Percentiles rank a stretch among this genome's conserved stretches.
Evolutionary conservation across 2,329 filamentous ascomycete species (phyloP).

Genomic region (Parafenestella ontariensis): DNA sequence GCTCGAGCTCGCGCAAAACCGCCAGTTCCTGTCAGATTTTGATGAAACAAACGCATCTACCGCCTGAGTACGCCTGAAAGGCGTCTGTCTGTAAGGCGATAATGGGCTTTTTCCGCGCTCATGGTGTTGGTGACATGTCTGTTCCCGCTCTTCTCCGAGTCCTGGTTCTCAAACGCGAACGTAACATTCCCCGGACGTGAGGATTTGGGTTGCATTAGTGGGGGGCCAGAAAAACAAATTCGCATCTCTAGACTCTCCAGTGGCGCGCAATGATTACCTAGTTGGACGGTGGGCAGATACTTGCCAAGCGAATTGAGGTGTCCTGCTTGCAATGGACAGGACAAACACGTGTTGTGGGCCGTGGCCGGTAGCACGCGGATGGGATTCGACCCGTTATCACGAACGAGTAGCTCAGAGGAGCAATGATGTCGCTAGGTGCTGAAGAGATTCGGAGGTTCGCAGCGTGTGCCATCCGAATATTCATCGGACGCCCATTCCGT

Average conservation of each 20-base stretch:
- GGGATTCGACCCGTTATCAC: no score
- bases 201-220: slow-evolving; percentile 17
- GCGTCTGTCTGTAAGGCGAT: neutral
- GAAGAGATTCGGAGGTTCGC: slow-evolving; percentile 4
- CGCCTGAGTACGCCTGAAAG: slow-evolving; percentile 7
- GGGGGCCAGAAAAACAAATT: slow-evolving; percentile 2
- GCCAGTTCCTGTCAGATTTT: slow-evolving; percentile 8
- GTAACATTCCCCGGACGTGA: slow-evolving; percentile 15
- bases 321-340: neutral
- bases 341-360: neutral
- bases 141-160: slow-evolving; percentile 17
- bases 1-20: slow-evolving; percentile 10
- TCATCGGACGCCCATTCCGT: slow-evolving; percentile 4
- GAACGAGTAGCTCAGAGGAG: neutral
- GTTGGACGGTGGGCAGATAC: slow-evolving; percentile 2
- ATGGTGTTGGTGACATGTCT: slow-evolving; percentile 27
- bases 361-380: neutral
- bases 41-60: slow-evolving; percentile 30
- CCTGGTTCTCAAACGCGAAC: slow-evolving; percentile 16
- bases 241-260: slow-evolving; percentile 19
- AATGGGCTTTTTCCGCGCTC: slow-evolving; percentile 22
- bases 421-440: neutral
- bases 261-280: slow-evolving; percentile 5
- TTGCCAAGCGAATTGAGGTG: neutral
- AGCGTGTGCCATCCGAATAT: slow-evolving; percentile 5